Evolutionary conservation across 2,329 filamentous ascomycete genomes (phyloP), one percentile per base, ranked within the genome.

Genomic region (Talaromyces funiculosus): DNA sequence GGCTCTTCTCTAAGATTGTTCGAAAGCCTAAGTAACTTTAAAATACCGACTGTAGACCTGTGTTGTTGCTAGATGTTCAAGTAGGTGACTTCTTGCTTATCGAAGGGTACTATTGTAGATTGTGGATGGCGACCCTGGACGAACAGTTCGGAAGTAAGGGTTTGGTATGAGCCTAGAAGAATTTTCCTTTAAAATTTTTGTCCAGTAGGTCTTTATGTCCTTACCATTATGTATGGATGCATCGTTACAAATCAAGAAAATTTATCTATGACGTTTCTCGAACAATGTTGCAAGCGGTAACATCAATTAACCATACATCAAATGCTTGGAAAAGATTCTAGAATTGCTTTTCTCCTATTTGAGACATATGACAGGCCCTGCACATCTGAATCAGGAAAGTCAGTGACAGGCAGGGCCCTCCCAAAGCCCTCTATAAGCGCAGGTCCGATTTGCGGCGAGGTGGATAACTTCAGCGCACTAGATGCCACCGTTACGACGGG

Each of bases 281-380:
- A 8, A 29, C 40, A 24, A 47, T 33, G 55, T 61, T 61, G 60
- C 60, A 61, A 61, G 60, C 60, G 60, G 60, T 47, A 61, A 47
- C 33, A 12, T 18, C 47, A 24, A 54, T 45, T 40, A 18, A 56
- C 26, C 40, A 40, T 45, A 22, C 59, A 57, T 53, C 31, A 60
- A 43, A 38, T 31, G 24, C 20, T 24, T 31, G 49, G 22, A 54
- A 18, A 38, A 33, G 60, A 56, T 61, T 61, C 45, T 61, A 61
- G 54, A 61, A 54, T 47, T 33, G 55, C 12, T n/a, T 33, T 12
- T 58, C 47, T 40, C 60, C 55, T 55, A 20, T 53, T 61, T 53
- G 40, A 40, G 60, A 10, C 18, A 26, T 33, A 31, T 24, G 10
- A 38, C 18, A 42, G 7, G 45, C 8, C 26, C 20, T 12, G 31